These are phyloP conservation scores for Asterochloris erici DNA, from an alignment of 139 green algal genomes.

Conservation along the genomic window DNA sequence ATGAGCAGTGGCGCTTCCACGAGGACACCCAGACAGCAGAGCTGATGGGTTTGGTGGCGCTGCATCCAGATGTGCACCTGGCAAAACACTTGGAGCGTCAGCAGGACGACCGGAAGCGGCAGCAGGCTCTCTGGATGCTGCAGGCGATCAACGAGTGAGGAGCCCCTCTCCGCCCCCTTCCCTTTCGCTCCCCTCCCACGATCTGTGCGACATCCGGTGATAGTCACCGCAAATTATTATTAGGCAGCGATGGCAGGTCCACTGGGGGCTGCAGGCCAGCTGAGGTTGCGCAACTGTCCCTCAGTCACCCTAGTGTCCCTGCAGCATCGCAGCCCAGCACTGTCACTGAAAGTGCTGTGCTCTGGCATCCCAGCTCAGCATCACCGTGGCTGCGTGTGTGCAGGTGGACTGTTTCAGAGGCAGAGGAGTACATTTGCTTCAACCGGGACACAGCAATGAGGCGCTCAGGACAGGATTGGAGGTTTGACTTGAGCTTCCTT, in stretches of 20 bases:
- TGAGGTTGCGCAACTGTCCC: not conserved
- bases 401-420: slow-evolving; percentile 21
- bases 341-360: not conserved
- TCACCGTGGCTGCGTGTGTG: not conserved
- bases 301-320: not conserved
- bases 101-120: not conserved
- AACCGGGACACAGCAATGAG: not conserved
- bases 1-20: slow-evolving; percentile 16
- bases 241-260: not conserved
- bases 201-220: not conserved
- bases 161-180: not conserved
- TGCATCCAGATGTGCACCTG: slow-evolving; percentile 10
- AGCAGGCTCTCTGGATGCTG: slow-evolving; percentile 7
- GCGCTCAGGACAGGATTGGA: slow-evolving; percentile 2
- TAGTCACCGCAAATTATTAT: not conserved
- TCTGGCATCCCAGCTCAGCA: not conserved
- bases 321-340: not conserved
- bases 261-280: not conserved
- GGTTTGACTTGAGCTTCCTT: slow-evolving; percentile 15
- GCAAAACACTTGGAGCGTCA: slow-evolving; percentile 15
- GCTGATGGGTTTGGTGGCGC: slow-evolving; percentile 10
- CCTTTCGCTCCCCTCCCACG: not conserved
- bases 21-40: not conserved
- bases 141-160: slow-evolving; percentile 21
- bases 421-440: slow-evolving; percentile 15